Evolutionary conservation across 345 rosid species (phyloP).

Genomic region (Dipteronia sinensis): DNA sequence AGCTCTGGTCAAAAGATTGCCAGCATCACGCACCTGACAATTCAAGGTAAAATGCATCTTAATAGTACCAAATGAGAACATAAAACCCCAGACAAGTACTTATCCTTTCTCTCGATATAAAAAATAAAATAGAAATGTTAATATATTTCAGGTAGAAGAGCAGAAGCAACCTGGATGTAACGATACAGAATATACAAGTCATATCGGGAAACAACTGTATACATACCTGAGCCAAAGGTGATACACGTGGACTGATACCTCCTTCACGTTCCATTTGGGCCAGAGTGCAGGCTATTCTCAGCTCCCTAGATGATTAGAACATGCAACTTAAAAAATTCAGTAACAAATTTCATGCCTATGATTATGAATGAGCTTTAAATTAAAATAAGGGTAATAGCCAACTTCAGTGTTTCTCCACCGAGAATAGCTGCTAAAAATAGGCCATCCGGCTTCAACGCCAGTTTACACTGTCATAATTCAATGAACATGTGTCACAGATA

Average conservation of each 20-base stretch:
- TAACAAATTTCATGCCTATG: constrained; percentile 2
- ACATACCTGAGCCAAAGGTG: constrained; percentile 94
- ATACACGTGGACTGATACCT: constrained; percentile 90
- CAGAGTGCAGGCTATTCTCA: constrained; percentile 95
- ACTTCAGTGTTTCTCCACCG: constrained; percentile 99
- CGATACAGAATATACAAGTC: neutral
- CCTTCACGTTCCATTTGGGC: constrained; percentile 99
- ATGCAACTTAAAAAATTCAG: constrained; percentile 15
- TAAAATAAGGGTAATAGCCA: constrained; percentile 28
- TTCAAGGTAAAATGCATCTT: constrained; percentile 14
- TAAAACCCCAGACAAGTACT: neutral
- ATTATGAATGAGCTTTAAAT: neutral
- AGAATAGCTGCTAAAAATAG: constrained; percentile 96
- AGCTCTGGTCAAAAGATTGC: constrained; percentile 94
- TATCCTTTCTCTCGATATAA: neutral
- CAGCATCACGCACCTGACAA: constrained; percentile 90
- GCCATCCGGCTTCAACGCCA: constrained; percentile 99
- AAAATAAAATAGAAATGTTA: constrained; percentile 1
- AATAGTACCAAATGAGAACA: neutral
- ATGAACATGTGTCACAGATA: constrained; percentile 31
- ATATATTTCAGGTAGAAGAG: neutral
- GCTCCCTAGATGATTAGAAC: constrained; percentile 53
- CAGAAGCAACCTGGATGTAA: neutral
- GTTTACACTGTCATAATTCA: constrained; percentile 66
- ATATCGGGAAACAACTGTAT: neutral